Evolutionary conservation across 306 rosid species (phyloP), one percentile per base, ranked within the genome.

Genomic region (Herpetospermum pedunculosum): DNA sequence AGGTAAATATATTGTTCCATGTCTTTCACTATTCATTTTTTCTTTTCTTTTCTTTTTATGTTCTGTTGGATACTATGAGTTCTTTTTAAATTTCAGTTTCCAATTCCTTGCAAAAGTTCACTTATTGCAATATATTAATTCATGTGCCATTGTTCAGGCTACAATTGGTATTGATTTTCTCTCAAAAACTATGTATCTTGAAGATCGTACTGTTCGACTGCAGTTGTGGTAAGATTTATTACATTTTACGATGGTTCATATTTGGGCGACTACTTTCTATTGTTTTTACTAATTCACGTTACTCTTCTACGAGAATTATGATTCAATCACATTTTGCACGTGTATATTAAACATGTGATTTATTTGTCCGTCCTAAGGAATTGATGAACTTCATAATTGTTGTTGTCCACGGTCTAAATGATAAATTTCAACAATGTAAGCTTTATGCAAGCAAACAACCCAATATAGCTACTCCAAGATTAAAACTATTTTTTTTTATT

Each of bases 111-210:
- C 15, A 4, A 41, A 46, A 3, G 16, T 16, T 47, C 26, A 16
- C 55, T 47, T 70, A 57, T 46, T 68, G 38, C 23, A 44, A 43
- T 68, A 70, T 46, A 46, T 9, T 46, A 44, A 44, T 28, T 29
- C 44, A 3, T 46, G 2, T 70, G 28, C 5, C 40, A 40, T 46
- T 70, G 40, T 70, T n/a, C 88, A 84, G 90, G 90, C 86, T 53
- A 86, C 88, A 46, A 84, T 83, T 18, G 87, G 87, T 29, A 86
- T 84, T 28, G 88, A 86, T 69, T 86, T 86, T 73, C 77, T 84
- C 12, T 86, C 88, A 44, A 86, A 86, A 79, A 86, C 87, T 49
- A 86, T 86, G 90, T 86, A 86, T 75, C 90, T 86, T 68, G 90
- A 86, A 80, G 90, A 86, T 65, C 83, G 88, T 44, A 84, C 88